These are phyloP conservation scores for Alternaria atra DNA, from an alignment of 2,329 filamentous ascomycete species.

Conservation along the genomic window DNA sequence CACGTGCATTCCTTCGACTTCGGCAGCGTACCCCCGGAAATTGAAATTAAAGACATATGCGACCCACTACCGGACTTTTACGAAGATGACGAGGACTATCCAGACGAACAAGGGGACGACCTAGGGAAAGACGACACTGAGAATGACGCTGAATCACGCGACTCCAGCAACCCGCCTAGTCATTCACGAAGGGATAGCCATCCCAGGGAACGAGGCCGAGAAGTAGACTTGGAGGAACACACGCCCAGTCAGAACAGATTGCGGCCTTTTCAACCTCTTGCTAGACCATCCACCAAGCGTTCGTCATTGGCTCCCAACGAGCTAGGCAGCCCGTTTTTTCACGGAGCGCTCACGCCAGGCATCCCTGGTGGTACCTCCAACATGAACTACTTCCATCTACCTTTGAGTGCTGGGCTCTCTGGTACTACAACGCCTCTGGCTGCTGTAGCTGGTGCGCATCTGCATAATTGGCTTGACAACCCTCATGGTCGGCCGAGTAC, in stretches of 20 bases:
- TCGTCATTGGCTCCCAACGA: slow-evolving; percentile 43
- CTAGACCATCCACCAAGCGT: slow-evolving; percentile 41
- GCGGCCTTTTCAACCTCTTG: slow-evolving; percentile 36
- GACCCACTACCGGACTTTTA: slow-evolving; percentile 97
- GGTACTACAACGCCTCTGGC: slow-evolving; percentile 82
- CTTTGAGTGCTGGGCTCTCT: slow-evolving; percentile 74
- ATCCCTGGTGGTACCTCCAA: slow-evolving; percentile 76
- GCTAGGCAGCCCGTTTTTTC: slow-evolving; percentile 49
- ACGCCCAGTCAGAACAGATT: slow-evolving; percentile 30
- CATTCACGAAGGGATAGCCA: slow-evolving; percentile 46
- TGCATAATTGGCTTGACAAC: slow-evolving; percentile 61
- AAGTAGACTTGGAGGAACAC: slow-evolving; percentile 24
- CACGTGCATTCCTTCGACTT: slow-evolving; percentile 95
- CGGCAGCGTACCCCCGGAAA: slow-evolving; percentile 79
- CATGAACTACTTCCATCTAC: slow-evolving; percentile 83
- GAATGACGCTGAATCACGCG: slow-evolving; percentile 28
- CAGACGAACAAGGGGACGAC: slow-evolving; percentile 62
- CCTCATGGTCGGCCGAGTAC: slow-evolving; percentile 45
- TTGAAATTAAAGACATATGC: slow-evolving; percentile 96
- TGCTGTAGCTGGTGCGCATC: slow-evolving; percentile 77
- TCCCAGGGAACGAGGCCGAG: slow-evolving; percentile 32
- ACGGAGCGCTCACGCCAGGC: slow-evolving; percentile 64
- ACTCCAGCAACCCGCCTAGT: slow-evolving; percentile 40
- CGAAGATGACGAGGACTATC: slow-evolving; percentile 76
- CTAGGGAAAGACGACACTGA: slow-evolving; percentile 47